Conservation (phyloP, 306 rosid species). For the Cicer arietinum region DNA sequence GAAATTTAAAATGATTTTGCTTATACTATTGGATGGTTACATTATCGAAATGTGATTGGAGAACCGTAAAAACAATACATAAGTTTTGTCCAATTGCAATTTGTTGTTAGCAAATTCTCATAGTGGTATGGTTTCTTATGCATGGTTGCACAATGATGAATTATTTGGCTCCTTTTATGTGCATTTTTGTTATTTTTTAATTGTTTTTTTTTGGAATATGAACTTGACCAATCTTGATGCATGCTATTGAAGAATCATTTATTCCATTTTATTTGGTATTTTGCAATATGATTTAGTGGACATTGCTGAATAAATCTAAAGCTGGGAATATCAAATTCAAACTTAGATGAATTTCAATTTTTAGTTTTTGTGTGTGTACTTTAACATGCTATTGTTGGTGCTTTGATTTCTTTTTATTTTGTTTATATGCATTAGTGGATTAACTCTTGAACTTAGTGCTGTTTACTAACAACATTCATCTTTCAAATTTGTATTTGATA, state of each 20-base stretch:
- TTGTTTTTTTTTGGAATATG: slow-evolving; percentile 12
- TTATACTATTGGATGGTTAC: neutral
- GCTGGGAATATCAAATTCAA: slow-evolving; percentile 20
- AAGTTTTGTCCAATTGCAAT: neutral
- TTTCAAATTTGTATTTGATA: slow-evolving; percentile 24
- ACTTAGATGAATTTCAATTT: neutral
- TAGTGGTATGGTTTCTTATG: slow-evolving; percentile 13
- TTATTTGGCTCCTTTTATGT: neutral
- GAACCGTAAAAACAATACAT: neutral
- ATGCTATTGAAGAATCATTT: neutral
- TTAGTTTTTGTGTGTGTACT: slow-evolving; percentile 7
- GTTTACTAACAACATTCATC: slow-evolving; percentile 50
- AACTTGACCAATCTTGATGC: slow-evolving; percentile 9
- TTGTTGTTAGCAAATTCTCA: neutral
- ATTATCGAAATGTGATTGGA: neutral
- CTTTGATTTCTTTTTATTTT: slow-evolving; percentile 13
- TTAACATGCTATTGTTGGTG: slow-evolving; percentile 1
- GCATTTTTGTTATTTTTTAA: slow-evolving; percentile 22
- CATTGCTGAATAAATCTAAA: slow-evolving; percentile 8
- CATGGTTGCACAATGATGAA: neutral
- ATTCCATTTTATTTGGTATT: slow-evolving; percentile 13
- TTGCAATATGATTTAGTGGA: neutral
- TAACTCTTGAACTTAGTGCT: slow-evolving; percentile 30
- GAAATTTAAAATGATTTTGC: neutral
- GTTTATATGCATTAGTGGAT: slow-evolving; percentile 23